These are phyloP conservation scores for Fragaria nilgerrensis DNA, from an alignment of 306 rosid genomes.

Conservation along the genomic window DNA sequence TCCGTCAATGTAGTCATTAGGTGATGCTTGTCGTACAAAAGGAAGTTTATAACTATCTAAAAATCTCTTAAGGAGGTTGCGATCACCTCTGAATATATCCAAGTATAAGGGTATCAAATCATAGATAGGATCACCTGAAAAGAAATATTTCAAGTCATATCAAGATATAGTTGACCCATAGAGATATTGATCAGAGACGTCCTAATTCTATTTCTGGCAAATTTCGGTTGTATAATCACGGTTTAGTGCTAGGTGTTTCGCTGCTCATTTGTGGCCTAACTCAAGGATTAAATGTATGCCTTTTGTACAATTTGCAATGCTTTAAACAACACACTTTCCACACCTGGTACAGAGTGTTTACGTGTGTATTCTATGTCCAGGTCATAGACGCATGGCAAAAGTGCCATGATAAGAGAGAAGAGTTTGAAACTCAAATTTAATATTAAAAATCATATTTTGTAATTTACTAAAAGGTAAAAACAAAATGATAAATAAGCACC, in stretches of 20 bases:
- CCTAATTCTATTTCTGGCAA: neutral
- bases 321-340: neutral
- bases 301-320: neutral
- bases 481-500: constrained; percentile 23
- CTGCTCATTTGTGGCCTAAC: neutral
- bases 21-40: constrained; percentile 36
- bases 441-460: neutral
- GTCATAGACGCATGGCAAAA: neutral
- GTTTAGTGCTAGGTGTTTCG: neutral
- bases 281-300: neutral
- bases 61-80: constrained; percentile 51
- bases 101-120: constrained; percentile 86
- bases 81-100: constrained; percentile 89
- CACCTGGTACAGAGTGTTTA: neutral
- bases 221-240: neutral
- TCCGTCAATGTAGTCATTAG: constrained; percentile 37
- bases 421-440: neutral
- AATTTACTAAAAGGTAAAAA: constrained; percentile 9
- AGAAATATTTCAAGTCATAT: neutral
- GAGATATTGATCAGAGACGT: neutral
- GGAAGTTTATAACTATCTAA: constrained; percentile 89
- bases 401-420: neutral
- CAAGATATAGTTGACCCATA: neutral
- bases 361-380: neutral
- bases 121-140: constrained; percentile 77